Percentiles rank a stretch among this genome's conserved stretches.
Conservation (phyloP, 805 yeast genomes). For the Hanseniaspora taiwanica region DNA sequence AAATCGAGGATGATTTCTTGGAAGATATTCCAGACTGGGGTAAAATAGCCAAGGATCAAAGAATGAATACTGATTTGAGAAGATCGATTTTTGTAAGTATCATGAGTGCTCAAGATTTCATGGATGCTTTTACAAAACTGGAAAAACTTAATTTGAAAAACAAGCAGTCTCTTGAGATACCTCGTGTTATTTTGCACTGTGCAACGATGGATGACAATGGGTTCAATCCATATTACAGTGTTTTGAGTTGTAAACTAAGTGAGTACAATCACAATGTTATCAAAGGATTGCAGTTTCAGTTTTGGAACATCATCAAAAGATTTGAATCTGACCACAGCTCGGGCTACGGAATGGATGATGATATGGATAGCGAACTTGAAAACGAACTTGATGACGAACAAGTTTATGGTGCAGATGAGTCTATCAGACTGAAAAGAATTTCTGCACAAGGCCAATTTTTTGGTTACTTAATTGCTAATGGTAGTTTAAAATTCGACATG, state of each 20-base stretch:
- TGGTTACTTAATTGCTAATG: constrained; percentile 64
- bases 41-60: constrained; percentile 68
- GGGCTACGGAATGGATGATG: constrained; percentile 25
- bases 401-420: constrained; percentile 35
- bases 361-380: constrained; percentile 20
- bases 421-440: constrained; percentile 40
- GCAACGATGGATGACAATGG: constrained; percentile 59
- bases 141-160: constrained; percentile 70
- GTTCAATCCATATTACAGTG: constrained; percentile 82
- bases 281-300: constrained; percentile 74
- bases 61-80: constrained; percentile 93
- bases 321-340: constrained; percentile 43
- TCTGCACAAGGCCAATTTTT: constrained; percentile 71
- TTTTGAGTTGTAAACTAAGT: constrained; percentile 66
- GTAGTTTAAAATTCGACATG: constrained; percentile 57
- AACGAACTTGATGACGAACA: constrained; percentile 19
- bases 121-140: constrained; percentile 73
- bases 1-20: constrained; percentile 43
- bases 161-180: constrained; percentile 76
- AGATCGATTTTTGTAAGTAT: constrained; percentile 87
- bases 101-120: constrained; percentile 88
- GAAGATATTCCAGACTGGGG: constrained; percentile 77
- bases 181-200: constrained; percentile 76
- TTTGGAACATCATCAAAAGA: constrained; percentile 77
- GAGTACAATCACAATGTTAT: constrained; percentile 52